phyloP scores from a whole-genome alignment of 2,329 filamentous ascomycete genomes.

The Apiospora koreana region DNA sequence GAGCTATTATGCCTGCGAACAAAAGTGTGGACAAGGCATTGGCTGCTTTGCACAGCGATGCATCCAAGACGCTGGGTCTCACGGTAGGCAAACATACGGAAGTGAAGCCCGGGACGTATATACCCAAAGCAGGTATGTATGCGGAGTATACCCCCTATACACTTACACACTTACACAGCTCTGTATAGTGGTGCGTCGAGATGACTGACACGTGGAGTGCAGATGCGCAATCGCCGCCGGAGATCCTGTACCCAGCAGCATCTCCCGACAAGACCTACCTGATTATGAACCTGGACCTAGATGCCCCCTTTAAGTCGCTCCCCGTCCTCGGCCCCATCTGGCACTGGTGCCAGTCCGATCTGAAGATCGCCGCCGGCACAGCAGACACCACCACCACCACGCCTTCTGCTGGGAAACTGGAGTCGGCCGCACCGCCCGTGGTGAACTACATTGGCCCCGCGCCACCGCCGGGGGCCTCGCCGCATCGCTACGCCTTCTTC shows the following conservation, averaged over 20 bases:
- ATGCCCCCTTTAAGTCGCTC: constrained; percentile 10
- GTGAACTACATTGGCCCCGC: constrained; percentile 45
- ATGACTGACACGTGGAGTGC: not conserved
- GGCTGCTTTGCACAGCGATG: not conserved
- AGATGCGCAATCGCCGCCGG: not conserved
- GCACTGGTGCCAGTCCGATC: constrained; percentile 7
- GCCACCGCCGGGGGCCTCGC: constrained; percentile 45
- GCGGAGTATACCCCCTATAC: not conserved
- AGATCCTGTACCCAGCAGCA: constrained; percentile 8
- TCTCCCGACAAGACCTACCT: constrained; percentile 11
- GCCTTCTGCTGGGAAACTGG: not conserved
- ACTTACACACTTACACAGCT: not conserved
- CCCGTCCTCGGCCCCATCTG: constrained; percentile 12
- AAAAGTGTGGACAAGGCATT: constrained; percentile 9
- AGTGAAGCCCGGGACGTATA: constrained; percentile 9
- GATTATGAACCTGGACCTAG: constrained; percentile 9
- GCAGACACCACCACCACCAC: not conserved
- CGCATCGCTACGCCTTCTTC: constrained; percentile 52
- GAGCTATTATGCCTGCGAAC: constrained; percentile 8
- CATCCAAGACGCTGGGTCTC: constrained; percentile 7
- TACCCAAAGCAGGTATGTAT: constrained; percentile 2
- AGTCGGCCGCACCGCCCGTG: constrained; percentile 25
- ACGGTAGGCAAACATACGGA: constrained; percentile 1
- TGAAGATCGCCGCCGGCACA: not conserved
- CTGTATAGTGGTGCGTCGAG: no score